Base-by-base conservation (phyloP, 192 early-diverging fungal genomes). In the Entomortierella lignicola region DNA sequence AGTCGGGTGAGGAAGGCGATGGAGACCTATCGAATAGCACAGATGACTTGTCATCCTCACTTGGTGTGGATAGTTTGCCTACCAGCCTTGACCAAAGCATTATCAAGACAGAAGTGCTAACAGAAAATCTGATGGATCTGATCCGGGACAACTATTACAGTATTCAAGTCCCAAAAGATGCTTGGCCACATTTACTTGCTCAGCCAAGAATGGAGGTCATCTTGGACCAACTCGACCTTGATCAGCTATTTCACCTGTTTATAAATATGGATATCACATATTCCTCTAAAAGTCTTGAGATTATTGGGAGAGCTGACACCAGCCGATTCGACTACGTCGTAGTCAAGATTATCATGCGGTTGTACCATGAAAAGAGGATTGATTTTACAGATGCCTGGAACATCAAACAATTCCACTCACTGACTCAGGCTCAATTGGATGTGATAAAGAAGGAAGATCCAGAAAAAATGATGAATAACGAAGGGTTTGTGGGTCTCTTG, bases 271-370 rank as follows among this genome's bases (percentile, higher is more conserved):
- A 50, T 30, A 42, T 61, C n/a, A 26, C 2, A 1, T 69, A 63
- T 53, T 77, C 73, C 8, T 12, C 75, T 3, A 52, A 42, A 50
- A 79, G 75, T 56, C 67, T 79, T 10, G 68, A 79, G 63, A 79
- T 79, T 48, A 15, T 79, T 8, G 62, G 51, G 17, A 52, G 42
- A 26, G 68, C 75, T 2, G 75, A 79, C 17, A 29, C 56, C 4
- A 70, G 50, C 6, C 62, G 52, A 31, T 55, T 69, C 25, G 75
- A 79, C 29, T 55, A 43, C 2, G 39, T 70, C 29, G 39, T 70
- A 5, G 68, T 79, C 25, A 65, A 66, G 34, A 39, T 55, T 11
- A 32, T 79, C 18, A 11, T 70, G 42, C 42, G 75, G 8, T 41
- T 79, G 6, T 59, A 55, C 26, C 20, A 48, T 1, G 67, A 63